Conservation (phyloP, 352 stramenopile genomes). For the Globisporangium nagaii region DNA sequence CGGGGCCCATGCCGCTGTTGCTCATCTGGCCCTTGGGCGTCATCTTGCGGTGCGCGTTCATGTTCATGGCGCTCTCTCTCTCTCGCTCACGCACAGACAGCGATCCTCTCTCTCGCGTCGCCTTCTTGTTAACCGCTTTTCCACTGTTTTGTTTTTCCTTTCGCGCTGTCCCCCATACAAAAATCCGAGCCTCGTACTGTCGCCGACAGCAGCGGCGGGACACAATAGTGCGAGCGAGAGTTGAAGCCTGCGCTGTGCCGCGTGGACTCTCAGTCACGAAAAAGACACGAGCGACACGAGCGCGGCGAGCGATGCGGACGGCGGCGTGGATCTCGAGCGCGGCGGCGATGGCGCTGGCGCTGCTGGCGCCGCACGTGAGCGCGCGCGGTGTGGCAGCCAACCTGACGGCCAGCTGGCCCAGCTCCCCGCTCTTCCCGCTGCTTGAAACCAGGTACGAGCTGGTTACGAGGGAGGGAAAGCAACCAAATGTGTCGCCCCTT, state of each 20-base stretch:
- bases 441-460: slow-evolving; percentile 43
- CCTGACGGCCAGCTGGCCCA: slow-evolving; percentile 58
- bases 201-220: too few species aligned
- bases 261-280: not conserved
- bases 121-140: not conserved
- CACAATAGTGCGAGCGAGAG: not conserved
- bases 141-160: not conserved
- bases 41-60: slow-evolving; percentile 84
- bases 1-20: slow-evolving; percentile 79
- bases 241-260: slow-evolving; percentile 5
- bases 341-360: slow-evolving; percentile 10
- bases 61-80: slow-evolving; percentile 12
- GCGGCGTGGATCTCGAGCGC: slow-evolving; percentile 14
- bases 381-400: slow-evolving; percentile 46
- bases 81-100: not conserved
- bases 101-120: not conserved
- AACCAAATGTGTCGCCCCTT: too few species aligned
- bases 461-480: too few species aligned
- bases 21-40: slow-evolving; percentile 88
- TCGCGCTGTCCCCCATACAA: not conserved
- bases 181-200: too few species aligned
- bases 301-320: slow-evolving; percentile 6
- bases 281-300: not conserved
- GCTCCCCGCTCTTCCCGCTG: slow-evolving; percentile 45
- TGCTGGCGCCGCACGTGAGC: slow-evolving; percentile 11